These are phyloP conservation scores for Sanguinoderma infundibulare DNA, from an alignment of 1,284 basidiomycete species.

Conservation along the genomic window DNA sequence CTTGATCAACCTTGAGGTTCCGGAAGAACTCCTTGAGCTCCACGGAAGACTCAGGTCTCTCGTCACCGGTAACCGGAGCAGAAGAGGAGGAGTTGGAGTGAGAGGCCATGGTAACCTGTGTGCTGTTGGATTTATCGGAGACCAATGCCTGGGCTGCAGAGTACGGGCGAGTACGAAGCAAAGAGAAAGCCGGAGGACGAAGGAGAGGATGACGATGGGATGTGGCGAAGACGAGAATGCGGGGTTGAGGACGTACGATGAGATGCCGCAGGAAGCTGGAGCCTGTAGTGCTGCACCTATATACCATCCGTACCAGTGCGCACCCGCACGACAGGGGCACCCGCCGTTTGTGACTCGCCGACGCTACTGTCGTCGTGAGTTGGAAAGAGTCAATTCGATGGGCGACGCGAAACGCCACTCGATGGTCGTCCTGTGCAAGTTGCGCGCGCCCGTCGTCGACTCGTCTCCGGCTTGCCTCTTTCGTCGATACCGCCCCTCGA, in stretches of 20 bases:
- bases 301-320: too few species aligned
- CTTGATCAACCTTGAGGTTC: slow-evolving; percentile 25
- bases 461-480: background rate
- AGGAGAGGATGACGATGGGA: background rate
- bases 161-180: background rate
- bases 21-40: slow-evolving; percentile 19
- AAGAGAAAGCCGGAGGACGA: background rate
- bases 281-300: background rate
- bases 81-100: slow-evolving; percentile 6
- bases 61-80: background rate
- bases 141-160: background rate
- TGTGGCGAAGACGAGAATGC: background rate
- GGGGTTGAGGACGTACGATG: background rate
- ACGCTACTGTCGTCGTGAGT: background rate
- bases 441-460: background rate
- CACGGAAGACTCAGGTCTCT: background rate
- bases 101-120: slow-evolving; percentile 14
- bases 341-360: slow-evolving; percentile 2
- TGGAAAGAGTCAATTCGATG: background rate
- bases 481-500: background rate
- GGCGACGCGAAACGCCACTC: background rate
- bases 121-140: background rate
- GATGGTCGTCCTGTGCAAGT: slow-evolving; percentile 8
- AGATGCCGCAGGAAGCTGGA: background rate
- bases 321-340: background rate